Evolutionary conservation across 2,329 filamentous ascomycete genomes (phyloP).

Genomic region (Claviceps sp.): DNA sequence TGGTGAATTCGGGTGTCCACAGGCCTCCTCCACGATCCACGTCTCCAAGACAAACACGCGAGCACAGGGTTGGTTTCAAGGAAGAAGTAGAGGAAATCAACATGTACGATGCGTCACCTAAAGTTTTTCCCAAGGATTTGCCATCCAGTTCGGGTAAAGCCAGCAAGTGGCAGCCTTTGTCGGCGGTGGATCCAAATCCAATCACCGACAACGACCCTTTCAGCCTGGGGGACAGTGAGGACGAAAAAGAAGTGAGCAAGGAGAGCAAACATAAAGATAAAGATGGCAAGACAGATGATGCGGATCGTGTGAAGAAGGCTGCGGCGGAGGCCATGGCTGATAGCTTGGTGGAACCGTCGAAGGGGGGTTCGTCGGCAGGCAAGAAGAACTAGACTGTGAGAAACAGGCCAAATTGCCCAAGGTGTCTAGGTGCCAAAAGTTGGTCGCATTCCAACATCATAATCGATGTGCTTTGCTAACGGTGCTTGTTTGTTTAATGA

Average conservation of each 20-base stretch:
- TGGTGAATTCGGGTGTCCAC: constrained; percentile 68
- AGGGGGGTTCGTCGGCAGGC: constrained; percentile 17
- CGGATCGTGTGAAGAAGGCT: constrained; percentile 50
- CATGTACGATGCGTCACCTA: constrained; percentile 56
- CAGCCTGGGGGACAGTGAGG: constrained; percentile 88
- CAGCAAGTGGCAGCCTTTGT: constrained; percentile 96
- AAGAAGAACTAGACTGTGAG: constrained; percentile 21
- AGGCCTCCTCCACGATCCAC: constrained; percentile 46
- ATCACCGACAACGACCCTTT: constrained; percentile 90
- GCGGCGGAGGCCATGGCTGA: constrained; percentile 49
- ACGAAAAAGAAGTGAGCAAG: constrained; percentile 53
- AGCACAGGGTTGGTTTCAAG: constrained; percentile 43
- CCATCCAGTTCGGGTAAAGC: constrained; percentile 42
- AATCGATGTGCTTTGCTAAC: neutral
- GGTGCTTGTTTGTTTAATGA: neutral
- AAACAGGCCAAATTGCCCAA: neutral
- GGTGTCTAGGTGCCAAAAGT: constrained; percentile 1
- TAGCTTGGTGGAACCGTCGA: constrained; percentile 30
- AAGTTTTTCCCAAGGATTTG: constrained; percentile 37
- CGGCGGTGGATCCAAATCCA: constrained; percentile 66
- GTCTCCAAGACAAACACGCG: constrained; percentile 34
- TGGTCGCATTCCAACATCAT: neutral
- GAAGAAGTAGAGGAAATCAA: constrained; percentile 64
- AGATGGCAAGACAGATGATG: constrained; percentile 40
- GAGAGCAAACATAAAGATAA: constrained; percentile 37